Evolutionary conservation across 2,329 filamentous ascomycete genomes (phyloP).

Genomic region (Exophiala alcalophila): DNA sequence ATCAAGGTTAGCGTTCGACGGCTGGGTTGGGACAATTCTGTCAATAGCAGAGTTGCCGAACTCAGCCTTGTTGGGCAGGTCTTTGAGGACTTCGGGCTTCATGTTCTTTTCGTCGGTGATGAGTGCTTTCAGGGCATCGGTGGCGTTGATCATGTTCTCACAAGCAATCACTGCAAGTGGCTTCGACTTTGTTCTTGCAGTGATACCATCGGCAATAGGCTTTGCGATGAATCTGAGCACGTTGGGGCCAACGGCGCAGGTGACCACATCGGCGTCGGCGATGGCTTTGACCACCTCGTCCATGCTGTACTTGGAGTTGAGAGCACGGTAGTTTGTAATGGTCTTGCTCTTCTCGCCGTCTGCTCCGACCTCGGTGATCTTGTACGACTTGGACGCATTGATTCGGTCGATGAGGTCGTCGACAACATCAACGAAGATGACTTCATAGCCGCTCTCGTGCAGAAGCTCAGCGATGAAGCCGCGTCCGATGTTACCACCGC

Average conservation of each 20-base stretch:
- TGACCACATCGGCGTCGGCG: conserved; percentile 81
- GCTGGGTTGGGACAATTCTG: conserved; percentile 92
- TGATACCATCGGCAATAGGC: conserved; percentile 90
- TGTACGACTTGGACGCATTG: conserved; percentile 73
- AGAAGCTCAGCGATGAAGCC: conserved; percentile 90
- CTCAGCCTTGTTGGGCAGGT: conserved; percentile 71
- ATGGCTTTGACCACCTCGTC: conserved; percentile 80
- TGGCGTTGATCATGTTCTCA: conserved; percentile 95
- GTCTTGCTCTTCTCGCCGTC: conserved; percentile 76
- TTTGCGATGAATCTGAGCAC: conserved; percentile 95
- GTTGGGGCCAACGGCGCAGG: conserved; percentile 94
- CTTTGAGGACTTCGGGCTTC: conserved; percentile 49
- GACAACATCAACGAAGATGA: conserved; percentile 94
- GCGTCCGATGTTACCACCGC: conserved; percentile 81
- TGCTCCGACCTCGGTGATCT: conserved; percentile 86
- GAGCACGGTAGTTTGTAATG: conserved; percentile 93
- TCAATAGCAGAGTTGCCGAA: conserved; percentile 99
- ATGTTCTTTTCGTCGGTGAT: conserved; percentile 76
- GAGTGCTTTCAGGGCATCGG: conserved; percentile 76
- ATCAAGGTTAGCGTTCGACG: conserved; percentile 73
- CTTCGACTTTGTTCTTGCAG: conserved; percentile 62
- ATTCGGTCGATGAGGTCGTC: conserved; percentile 76
- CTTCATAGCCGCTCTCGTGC: conserved; percentile 90
- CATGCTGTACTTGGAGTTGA: conserved; percentile 89
- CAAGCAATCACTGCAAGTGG: conserved; percentile 93